Percentiles rank a stretch among this genome's conserved stretches.
Evolutionary conservation across 2,329 filamentous ascomycete genomes (phyloP).

Genomic region (Keithomyces neogunnii): DNA sequence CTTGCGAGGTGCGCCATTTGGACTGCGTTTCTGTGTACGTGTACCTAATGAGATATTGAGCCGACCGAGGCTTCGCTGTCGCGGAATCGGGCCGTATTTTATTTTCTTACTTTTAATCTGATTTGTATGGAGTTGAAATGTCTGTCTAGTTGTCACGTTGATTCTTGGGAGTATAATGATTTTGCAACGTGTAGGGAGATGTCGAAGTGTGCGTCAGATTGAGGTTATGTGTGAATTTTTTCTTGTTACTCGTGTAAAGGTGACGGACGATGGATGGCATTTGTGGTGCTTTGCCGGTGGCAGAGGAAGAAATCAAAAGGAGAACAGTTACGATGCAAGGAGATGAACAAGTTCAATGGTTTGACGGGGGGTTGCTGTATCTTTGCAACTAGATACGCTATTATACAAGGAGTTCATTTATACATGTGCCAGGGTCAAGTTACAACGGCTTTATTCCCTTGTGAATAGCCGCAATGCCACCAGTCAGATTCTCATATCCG

Average conservation of each 20-base stretch:
- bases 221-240: not conserved
- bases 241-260: not conserved
- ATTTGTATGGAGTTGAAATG: slow-evolving; percentile 22
- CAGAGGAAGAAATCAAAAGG: not conserved
- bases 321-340: not conserved
- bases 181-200: not conserved
- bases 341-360: too few species aligned
- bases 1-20: slow-evolving; percentile 3
- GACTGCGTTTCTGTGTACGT: slow-evolving; percentile 17
- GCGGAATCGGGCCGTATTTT: slow-evolving; percentile 15
- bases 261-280: not conserved
- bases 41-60: slow-evolving; percentile 29
- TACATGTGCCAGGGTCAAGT: not conserved
- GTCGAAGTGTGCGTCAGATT: not conserved
- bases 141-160: not conserved
- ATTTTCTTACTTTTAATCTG: slow-evolving; percentile 17
- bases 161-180: not conserved
- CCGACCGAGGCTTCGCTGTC: slow-evolving; percentile 16
- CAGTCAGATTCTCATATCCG: slow-evolving; percentile 84
- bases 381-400: slow-evolving; percentile 9
- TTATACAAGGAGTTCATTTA: not conserved
- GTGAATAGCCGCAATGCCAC: slow-evolving; percentile 91
- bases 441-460: slow-evolving; percentile 79
- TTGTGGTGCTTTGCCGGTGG: not conserved
- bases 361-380: slow-evolving; percentile 11